phyloP scores from a whole-genome alignment of 331 rosid species.

The Pyrus hybrid region DNA sequence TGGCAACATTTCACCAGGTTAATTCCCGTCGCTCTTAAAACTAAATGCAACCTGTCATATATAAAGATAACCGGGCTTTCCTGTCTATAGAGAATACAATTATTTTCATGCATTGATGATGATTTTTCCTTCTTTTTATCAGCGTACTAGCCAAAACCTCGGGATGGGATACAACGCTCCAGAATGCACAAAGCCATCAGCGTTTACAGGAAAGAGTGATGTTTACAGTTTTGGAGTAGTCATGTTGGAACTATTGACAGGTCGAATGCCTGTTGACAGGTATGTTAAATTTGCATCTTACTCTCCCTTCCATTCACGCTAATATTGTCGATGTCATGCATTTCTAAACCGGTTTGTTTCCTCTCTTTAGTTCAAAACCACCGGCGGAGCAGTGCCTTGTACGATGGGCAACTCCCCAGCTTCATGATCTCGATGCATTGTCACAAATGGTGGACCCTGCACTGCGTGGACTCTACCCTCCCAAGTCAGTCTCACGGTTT shows the following conservation, averaged over 20 bases:
- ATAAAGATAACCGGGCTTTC: no score
- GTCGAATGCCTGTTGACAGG: constrained; percentile 83
- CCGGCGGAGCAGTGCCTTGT: constrained; percentile 65
- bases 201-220: constrained; percentile 65
- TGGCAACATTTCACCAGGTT: constrained; percentile 77
- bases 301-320: background rate
- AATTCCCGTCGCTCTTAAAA: background rate
- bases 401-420: constrained; percentile 79
- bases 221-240: constrained; percentile 87
- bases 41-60: background rate
- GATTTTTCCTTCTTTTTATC: background rate
- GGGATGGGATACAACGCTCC: constrained; percentile 88
- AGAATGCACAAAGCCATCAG: constrained; percentile 64
- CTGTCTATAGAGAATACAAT: no score
- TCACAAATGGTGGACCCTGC: constrained; percentile 74
- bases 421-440: constrained; percentile 62
- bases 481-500: constrained; percentile 75
- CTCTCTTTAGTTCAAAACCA: constrained; percentile 44
- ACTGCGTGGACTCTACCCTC: constrained; percentile 80
- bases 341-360: background rate
- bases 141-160: constrained; percentile 62
- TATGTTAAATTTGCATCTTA: constrained; percentile 5
- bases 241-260: constrained; percentile 82
- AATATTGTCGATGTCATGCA: background rate
- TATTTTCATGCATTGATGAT: background rate